phyloP scores from a whole-genome alignment of 2,329 filamentous ascomycete genomes.

The Lachnellula willkommii region DNA sequence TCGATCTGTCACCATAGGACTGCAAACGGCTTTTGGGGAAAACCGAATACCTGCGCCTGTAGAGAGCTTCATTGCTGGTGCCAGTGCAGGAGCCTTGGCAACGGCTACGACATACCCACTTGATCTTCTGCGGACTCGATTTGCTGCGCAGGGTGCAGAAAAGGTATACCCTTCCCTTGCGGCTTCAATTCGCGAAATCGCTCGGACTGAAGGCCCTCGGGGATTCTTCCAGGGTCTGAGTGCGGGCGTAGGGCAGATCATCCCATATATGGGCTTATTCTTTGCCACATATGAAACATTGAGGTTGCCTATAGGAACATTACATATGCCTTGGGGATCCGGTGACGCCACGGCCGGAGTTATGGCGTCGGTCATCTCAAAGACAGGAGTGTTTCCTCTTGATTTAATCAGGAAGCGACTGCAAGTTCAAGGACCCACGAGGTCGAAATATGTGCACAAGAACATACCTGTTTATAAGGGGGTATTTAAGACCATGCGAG shows the following conservation, averaged over 20 bases:
- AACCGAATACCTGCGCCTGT: slow-evolving; percentile 55
- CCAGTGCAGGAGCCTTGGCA: slow-evolving; percentile 72
- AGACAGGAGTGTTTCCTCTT: slow-evolving; percentile 86
- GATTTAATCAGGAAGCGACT: slow-evolving; percentile 89
- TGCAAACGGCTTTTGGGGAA: slow-evolving; percentile 40
- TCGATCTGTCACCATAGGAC: slow-evolving; percentile 63
- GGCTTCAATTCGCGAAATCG: slow-evolving; percentile 67
- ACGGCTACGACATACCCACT: slow-evolving; percentile 86
- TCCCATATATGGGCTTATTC: slow-evolving; percentile 96
- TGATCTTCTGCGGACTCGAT: slow-evolving; percentile 86
- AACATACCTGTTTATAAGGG: slow-evolving; percentile 80
- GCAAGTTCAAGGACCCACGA: slow-evolving; percentile 89
- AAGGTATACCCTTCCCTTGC: slow-evolving; percentile 71
- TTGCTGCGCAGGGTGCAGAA: slow-evolving; percentile 85
- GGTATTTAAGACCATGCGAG: slow-evolving; percentile 58
- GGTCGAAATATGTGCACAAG: slow-evolving; percentile 70
- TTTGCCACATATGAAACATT: slow-evolving; percentile 84
- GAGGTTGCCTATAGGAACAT: slow-evolving; percentile 50
- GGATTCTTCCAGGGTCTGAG: slow-evolving; percentile 87
- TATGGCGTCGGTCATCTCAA: slow-evolving; percentile 71
- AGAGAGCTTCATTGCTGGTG: slow-evolving; percentile 79
- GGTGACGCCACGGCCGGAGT: slow-evolving; percentile 81
- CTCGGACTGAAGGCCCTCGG: slow-evolving; percentile 62
- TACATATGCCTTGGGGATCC: slow-evolving; percentile 63
- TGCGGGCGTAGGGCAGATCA: slow-evolving; percentile 78